Evolutionary conservation across 2,329 filamentous ascomycete genomes (phyloP), one percentile per base, ranked within the genome.

Genomic region (Chaetomiaceae sp.): DNA sequence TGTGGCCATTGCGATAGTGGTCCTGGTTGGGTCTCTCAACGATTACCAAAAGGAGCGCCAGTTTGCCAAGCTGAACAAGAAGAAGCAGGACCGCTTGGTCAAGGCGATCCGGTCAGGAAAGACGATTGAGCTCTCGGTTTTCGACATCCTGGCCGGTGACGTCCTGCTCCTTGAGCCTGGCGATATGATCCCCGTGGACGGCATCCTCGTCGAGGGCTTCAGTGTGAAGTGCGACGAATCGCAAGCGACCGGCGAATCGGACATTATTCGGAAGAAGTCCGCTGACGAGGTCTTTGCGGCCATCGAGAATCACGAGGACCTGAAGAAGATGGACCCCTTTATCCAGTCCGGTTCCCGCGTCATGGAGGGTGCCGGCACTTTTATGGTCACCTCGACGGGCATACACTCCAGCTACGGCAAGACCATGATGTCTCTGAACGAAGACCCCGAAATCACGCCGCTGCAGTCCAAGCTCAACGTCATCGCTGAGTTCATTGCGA

Each of bases 301-400:
- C 20, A 85, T 89, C 56, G 78, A 86, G 56, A 79, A 77, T 52
- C 71, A 79, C 55, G 76, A 83, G 34, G 72, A 72, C 37, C 70
- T 83, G 19, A 83, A 79, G 68, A 88, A 88, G 65, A 75, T 88
- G 65, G 86, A 90, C 54, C 85, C 85, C 0, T 88, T 90, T 56
- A 87, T 96, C 58, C 86, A 95, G 56, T 95, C 89, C 24, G 90
- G 85, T 26, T 76, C 81, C 42, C 84, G 84, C 52, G 83, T 88
- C 48, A 83, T 88, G 67, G 84, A 88, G 61, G 85, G 85, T 36
- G 78, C 88, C 8, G 85, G 85, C 11, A 87, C 81, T 2, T 89
- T 81, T 57, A 71, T 89, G 64, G 80, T 83, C 50, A 88, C 85
- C 2, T 84, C 82, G 14, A 84, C 84, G 26, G 85, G 85, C 48